Evolutionary conservation across 768 basidiomycete genomes (phyloP).

Genomic region (Trametes cinnabarina): DNA sequence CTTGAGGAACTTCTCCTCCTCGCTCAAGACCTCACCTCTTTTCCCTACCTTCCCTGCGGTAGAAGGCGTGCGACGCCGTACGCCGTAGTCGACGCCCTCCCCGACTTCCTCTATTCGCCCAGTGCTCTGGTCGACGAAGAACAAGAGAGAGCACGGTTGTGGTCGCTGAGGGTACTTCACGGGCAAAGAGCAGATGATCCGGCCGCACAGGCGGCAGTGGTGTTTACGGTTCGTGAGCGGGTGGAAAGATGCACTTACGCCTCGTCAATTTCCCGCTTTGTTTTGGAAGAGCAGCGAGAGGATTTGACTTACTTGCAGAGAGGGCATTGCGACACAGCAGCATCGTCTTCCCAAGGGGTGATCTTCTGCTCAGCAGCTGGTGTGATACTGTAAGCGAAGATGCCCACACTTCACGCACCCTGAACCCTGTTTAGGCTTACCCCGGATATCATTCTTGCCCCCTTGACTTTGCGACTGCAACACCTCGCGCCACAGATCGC

Average conservation of each 20-base stretch:
- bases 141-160: conserved; percentile 72
- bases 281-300: background rate
- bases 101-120: conserved; percentile 80
- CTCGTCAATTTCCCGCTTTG: background rate
- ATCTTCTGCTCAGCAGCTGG: conserved; percentile 85
- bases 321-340: conserved; percentile 72
- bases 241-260: conserved; percentile 67
- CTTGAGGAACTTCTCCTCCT: conserved; percentile 82
- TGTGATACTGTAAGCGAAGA: background rate
- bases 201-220: conserved; percentile 91
- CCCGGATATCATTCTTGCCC: conserved; percentile 64
- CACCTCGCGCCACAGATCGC: conserved; percentile 70
- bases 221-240: conserved; percentile 92
- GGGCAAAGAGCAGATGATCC: conserved; percentile 88
- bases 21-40: conserved; percentile 37
- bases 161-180: conserved; percentile 68
- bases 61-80: conserved; percentile 47
- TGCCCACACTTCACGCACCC: background rate
- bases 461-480: conserved; percentile 43
- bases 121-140: conserved; percentile 80
- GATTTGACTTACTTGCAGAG: conserved; percentile 66
- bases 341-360: conserved; percentile 93
- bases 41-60: conserved; percentile 29
- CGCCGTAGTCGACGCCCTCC: conserved; percentile 83
- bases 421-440: conserved; percentile 35